Conservation (phyloP, 2,329 filamentous ascomycete genomes). For the Ceratocystis diversiconidia region DNA sequence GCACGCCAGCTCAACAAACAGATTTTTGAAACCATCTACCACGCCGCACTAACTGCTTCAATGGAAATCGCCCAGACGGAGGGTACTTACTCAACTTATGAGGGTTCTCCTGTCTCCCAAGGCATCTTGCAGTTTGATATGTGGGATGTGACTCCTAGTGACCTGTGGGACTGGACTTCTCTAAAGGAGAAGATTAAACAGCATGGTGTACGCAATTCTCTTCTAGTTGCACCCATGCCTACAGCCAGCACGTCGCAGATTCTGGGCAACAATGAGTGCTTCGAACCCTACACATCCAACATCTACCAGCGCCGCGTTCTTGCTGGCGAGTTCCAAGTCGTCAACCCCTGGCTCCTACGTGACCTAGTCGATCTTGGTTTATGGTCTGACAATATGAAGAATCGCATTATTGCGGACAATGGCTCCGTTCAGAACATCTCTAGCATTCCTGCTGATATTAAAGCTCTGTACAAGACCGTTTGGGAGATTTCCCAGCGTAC, state of each 20-base stretch:
- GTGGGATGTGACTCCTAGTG: constrained; percentile 88
- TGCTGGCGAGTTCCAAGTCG: constrained; percentile 96
- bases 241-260: constrained; percentile 97
- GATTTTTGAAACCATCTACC: constrained; percentile 99
- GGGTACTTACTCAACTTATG: constrained; percentile 78
- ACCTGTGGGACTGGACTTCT: constrained; percentile 90
- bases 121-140: constrained; percentile 97
- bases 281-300: constrained; percentile 98
- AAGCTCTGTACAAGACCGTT: constrained; percentile 96
- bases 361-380: constrained; percentile 95
- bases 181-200: constrained; percentile 86
- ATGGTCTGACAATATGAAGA: constrained; percentile 99
- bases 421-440: constrained; percentile 94
- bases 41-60: constrained; percentile 81
- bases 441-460: constrained; percentile 91
- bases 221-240: constrained; percentile 93
- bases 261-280: constrained; percentile 97
- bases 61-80: constrained; percentile 70
- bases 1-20: constrained; percentile 90
- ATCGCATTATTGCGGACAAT: constrained; percentile 94
- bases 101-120: constrained; percentile 86
- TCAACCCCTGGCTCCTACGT: constrained; percentile 97
- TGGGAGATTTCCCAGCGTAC: constrained; percentile 97
- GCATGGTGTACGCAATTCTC: constrained; percentile 86
- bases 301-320: constrained; percentile 98